Base-by-base conservation (phyloP, 164 flowering plant genomes). In the Taxillus chinensis region DNA sequence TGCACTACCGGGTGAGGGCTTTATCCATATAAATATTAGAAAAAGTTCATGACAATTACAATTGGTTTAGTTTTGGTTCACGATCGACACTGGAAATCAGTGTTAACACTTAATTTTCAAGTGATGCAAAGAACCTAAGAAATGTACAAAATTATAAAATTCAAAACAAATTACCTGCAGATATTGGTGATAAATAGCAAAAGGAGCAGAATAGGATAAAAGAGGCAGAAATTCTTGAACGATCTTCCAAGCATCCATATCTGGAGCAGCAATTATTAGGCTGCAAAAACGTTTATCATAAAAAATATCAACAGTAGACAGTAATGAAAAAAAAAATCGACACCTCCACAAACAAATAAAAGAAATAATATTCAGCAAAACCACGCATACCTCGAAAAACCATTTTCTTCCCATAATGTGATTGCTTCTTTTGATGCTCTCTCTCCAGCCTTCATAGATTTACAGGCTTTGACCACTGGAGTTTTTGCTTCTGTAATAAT, bases 211-310 rank as follows among this genome's bases (percentile, higher is more conserved):
- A 75, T 74, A 77, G 5, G 97, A 76, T 41, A 90, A 52, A 74
- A 83, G 83, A 5, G 97, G 97, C 41, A 93, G 74, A 40, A 90
- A 74, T 65, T 87, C 87, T 73, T 84, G 78, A 56, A 82, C 75
- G 17, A 73, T 64, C 58, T 64, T 79, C 92, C 97, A 90, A 37
- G 82, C 70, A 81, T 93, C 97, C 67, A 76, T 65, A 53, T 89
- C 90, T 13, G 91, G 96, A n/a, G 97, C 91, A 46, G 95, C 97
- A 58, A 93, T 74, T 52, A 93, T 79, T 68, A 93, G 73, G 73
- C 97, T 90, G 89, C 72, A 76, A 5, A 73, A 65, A 61, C 5
- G 41, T 3, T 54, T n/a, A 64, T 40, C 45, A 53, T 68, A 58
- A 55, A 50, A 14, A 62, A 49, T 39, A 13, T 10, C 39, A 50